These are phyloP conservation scores for Eragrostis nindensis DNA, from an alignment of 176 grass and related monocot species.

Conservation along the genomic window DNA sequence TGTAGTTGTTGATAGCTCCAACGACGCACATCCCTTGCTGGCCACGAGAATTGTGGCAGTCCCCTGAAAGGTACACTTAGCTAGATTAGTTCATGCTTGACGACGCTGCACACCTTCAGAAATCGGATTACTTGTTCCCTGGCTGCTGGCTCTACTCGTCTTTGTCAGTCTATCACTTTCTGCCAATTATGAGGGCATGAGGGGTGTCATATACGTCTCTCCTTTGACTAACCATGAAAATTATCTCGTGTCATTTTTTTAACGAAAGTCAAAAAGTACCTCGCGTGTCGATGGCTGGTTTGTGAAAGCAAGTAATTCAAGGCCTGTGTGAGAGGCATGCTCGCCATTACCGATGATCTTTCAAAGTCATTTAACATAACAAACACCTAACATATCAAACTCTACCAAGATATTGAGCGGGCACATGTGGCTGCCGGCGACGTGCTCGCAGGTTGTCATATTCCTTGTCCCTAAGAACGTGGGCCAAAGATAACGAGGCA, in stretches of 20 bases:
- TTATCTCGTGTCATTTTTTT: not conserved
- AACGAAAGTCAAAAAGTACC: not conserved
- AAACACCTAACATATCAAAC: not conserved
- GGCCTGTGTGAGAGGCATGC: not conserved
- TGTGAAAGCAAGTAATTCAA: not conserved
- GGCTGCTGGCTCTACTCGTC: not conserved
- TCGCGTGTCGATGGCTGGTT: not conserved
- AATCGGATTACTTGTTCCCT: not conserved
- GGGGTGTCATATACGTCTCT: not conserved
- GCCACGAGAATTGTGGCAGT: slow-evolving; percentile 70
- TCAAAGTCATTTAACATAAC: not conserved
- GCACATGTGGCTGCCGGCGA: slow-evolving; percentile 32
- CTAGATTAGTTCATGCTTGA: not conserved
- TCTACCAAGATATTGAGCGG: slow-evolving; percentile 5
- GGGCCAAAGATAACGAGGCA: slow-evolving; percentile 7
- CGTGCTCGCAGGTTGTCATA: not conserved
- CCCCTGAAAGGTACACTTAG: slow-evolving; percentile 52
- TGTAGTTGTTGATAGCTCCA: slow-evolving; percentile 99
- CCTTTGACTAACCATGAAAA: not conserved
- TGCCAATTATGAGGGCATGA: not conserved
- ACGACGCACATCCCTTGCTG: slow-evolving; percentile 75
- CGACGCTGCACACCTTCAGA: not conserved
- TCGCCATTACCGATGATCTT: not conserved
- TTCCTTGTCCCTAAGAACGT: slow-evolving; percentile 37
- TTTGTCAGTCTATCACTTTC: not conserved